Conservation (phyloP, 495 filamentous ascomycete species). For the Sordaria brevicollis region DNA sequence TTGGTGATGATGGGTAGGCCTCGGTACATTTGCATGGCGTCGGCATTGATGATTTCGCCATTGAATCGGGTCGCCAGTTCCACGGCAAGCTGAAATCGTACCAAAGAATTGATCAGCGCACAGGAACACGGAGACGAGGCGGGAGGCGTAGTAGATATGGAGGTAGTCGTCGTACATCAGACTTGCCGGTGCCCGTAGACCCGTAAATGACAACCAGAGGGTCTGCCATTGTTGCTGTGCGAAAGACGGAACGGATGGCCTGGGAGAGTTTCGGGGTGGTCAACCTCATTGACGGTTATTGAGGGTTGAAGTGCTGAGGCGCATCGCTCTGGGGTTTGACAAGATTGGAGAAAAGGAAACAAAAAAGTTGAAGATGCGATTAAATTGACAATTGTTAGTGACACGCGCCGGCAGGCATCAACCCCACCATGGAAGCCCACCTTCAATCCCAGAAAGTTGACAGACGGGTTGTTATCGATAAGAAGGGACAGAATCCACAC, state of each 20-base stretch:
- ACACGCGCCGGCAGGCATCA: background rate
- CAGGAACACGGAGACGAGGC: background rate
- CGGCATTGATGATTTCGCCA: constrained; percentile 94
- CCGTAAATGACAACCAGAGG: constrained; percentile 81
- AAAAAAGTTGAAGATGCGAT: background rate
- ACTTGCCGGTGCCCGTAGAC: constrained; percentile 94
- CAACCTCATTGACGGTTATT: background rate
- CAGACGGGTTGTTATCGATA: background rate
- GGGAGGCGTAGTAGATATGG: background rate
- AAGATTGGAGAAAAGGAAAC: background rate
- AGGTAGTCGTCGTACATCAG: constrained; percentile 56
- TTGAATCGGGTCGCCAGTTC: constrained; percentile 74
- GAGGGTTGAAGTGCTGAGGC: background rate
- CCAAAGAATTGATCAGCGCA: background rate
- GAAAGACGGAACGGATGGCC: background rate
- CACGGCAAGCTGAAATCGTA: constrained; percentile 65
- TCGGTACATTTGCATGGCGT: constrained; percentile 97
- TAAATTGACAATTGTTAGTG: background rate
- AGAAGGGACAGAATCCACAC: background rate
- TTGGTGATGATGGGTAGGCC: constrained; percentile 95
- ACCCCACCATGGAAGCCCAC: background rate
- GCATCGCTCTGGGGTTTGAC: background rate
- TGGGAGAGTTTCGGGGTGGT: background rate
- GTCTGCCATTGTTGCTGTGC: constrained; percentile 13
- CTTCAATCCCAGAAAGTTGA: background rate